Base-by-base conservation (phyloP, 1,284 basidiomycete genomes). In the Pascua sp. region DNA sequence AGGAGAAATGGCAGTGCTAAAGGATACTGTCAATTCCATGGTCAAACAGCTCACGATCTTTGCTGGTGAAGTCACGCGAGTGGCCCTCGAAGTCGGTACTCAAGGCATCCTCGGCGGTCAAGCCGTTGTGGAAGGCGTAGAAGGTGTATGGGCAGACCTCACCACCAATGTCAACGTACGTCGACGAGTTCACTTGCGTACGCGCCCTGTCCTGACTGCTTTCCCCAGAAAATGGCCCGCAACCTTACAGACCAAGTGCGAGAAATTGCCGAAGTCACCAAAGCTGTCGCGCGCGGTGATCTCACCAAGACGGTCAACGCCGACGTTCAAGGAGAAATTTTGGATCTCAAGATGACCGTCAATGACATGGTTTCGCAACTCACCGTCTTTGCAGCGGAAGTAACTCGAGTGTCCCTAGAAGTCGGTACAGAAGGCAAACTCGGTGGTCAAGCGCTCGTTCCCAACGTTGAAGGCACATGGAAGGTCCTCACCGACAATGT, bases 241-340 rank as follows among this genome's bases (percentile, higher is more conserved):
- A 96, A 95, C 74, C 80, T 98, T 67, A 98, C 95, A 1, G 89
- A 94, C 68, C 95, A 98, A 84, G 95, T 98, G 64, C 88, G 94
- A 66, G 93, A 91, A 57, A 98, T 98, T 61, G 95, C 95, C 1
- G 86, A 91, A 70, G 95, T 98, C 47, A 98, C 96, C 37, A 98
- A 95, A 74, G 91, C 91, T 45, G 95, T 98, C 63, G 95, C 96
- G 1, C 82, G 88, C 60, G 96, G 96, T 54, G 91, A 98, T 70
- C 80, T 98, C 51, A 85, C 82, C 64, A 89, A 92, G 76, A 87
- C 87, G 45, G 91, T 98, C 76, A 87, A 91, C 62, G 93, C 97
- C 62, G 93, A 97, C 70, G 94, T 95, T 24, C 90, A 94, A 73
- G 94, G 95, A 59, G 95, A 98, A 80, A 97, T 98, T 83, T 81